Base-by-base conservation (phyloP, 495 filamentous ascomycete species). In the Annulohypoxylon nitens region DNA sequence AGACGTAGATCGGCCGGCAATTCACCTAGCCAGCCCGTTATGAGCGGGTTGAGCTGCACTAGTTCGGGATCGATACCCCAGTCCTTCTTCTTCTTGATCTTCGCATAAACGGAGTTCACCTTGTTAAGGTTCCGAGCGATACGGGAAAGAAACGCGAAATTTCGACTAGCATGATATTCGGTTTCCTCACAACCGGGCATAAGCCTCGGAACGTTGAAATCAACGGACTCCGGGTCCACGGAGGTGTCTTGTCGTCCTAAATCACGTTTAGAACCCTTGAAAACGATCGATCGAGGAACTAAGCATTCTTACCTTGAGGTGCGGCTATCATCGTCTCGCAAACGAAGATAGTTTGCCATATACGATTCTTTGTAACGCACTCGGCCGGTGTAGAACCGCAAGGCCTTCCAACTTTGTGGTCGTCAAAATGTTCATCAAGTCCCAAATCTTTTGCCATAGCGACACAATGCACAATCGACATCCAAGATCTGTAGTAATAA, bases 401-500 rank as follows among this genome's bases (percentile, higher is more conserved):
- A 2, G 85, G 73, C 68, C 87, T 86, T 50, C 92, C 91, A 63
- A 89, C 87, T 60, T 89, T 86, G 80, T 99, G 96, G 45, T 87
- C 86, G 47, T 89, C 89, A 72, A 89, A 89, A 81, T 99, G 96
- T 76, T 97, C 93, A 77, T 98, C 90, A 7, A 99, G 85, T 47
- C 93, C 94, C 61, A 99, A 85, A 78, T 99, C 96, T 74, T 97
- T 94, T 48, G 90, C 93, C 93, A 99, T 97, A 10, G 93, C 90
- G 23, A 97, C 90, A 62, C 95, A 91, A 47, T 93, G 94, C 61
- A 97, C 95, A 53, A 98, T 90, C 6, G 93, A 97, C 89, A 97
- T 97, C 96, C 96, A 99, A 10, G 96, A 99, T 25, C 96, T 89
- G 78, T 95, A 98, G 80, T 96, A 99, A 79, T 99, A 99, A 1